A percentile compares a stretch with the other conserved stretches of the same genome.
Conservation (phyloP, 2,329 filamentous ascomycete genomes). For the Rhexocercosporidium sp. region DNA sequence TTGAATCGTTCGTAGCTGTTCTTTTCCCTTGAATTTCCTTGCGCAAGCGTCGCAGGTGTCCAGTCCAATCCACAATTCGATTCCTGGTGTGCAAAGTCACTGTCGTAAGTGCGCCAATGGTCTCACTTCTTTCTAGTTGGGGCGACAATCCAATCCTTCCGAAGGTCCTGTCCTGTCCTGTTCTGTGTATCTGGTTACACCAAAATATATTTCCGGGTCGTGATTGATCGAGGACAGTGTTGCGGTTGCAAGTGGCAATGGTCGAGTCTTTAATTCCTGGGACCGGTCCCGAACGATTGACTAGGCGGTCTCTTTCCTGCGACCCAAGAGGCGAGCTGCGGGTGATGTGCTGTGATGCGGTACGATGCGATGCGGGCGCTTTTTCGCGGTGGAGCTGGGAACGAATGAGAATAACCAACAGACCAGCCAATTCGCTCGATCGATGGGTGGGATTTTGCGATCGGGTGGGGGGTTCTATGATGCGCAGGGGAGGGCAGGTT, state of each 20-base stretch:
- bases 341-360: constrained; percentile 31
- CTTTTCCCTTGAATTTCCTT: background rate
- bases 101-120: background rate
- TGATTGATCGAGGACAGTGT: background rate
- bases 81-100: background rate
- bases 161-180: background rate
- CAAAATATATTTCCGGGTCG: background rate
- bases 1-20: background rate
- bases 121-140: background rate
- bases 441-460: background rate
- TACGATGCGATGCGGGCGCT: constrained; percentile 30
- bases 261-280: constrained; percentile 24
- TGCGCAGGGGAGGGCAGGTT: background rate
- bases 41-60: constrained; percentile 3
- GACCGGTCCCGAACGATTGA: constrained; percentile 19
- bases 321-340: constrained; percentile 36
- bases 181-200: background rate
- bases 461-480: background rate
- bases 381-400: constrained; percentile 18
- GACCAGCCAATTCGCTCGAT: background rate
- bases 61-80: background rate
- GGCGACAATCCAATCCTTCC: background rate
- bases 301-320: constrained; percentile 33
- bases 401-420: constrained; percentile 14
- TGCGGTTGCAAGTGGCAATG: constrained; percentile 14